Evolutionary conservation across 441 rosid species (phyloP).

Genomic region (Populus tomentosa): DNA sequence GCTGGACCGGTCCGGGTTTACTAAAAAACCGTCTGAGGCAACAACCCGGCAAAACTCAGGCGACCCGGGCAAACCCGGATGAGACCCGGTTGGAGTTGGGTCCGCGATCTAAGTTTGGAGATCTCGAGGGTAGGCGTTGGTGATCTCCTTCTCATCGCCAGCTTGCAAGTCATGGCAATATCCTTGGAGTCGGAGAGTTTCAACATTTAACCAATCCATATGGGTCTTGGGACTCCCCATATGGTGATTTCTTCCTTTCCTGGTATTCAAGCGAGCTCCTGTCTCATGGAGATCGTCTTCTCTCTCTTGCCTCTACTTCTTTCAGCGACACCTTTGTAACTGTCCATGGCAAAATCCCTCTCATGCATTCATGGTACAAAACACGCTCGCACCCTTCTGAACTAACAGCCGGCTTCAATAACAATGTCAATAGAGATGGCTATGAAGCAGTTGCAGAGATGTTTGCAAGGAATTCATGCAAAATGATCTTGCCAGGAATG

Average conservation of each 20-base stretch:
- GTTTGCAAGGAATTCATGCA: slow-evolving; percentile 72
- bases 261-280: slow-evolving; percentile 78
- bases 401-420: slow-evolving; percentile 73
- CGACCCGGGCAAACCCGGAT: no score
- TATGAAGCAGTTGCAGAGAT: slow-evolving; percentile 53
- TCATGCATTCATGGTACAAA: slow-evolving; percentile 65
- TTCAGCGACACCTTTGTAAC: slow-evolving; percentile 37
- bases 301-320: slow-evolving; percentile 53
- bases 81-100: no score
- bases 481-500: slow-evolving; percentile 81
- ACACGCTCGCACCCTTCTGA: slow-evolving; percentile 67
- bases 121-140: no score
- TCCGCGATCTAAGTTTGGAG: no score
- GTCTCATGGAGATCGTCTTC: slow-evolving; percentile 65
- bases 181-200: slow-evolving; percentile 69
- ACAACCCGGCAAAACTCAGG: no score
- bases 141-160: slow-evolving; percentile 63
- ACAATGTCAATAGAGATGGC: slow-evolving; percentile 52
- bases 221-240: slow-evolving; percentile 84
- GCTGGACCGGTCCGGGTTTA: no score
- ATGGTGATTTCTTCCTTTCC: slow-evolving; percentile 78
- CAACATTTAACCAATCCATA: slow-evolving; percentile 43
- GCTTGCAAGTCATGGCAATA: slow-evolving; percentile 16
- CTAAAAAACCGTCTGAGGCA: no score
- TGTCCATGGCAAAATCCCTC: slow-evolving; percentile 65